Evolutionary conservation across 306 rosid genomes (phyloP).

Genomic region (Rosa chinensis): DNA sequence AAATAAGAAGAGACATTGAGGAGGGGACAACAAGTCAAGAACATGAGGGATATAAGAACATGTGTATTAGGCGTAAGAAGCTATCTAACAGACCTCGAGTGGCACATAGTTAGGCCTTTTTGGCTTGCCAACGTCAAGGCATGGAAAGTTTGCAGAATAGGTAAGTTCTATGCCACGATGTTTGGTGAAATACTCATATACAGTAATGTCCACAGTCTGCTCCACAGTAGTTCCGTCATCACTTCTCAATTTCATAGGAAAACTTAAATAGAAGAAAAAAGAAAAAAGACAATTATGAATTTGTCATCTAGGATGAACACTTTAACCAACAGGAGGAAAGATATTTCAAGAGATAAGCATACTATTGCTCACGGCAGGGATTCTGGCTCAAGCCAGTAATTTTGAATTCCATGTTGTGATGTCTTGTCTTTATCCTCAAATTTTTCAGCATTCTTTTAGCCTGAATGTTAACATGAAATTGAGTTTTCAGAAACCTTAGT

Average conservation of each 20-base stretch:
- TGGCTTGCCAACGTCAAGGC: slow-evolving; percentile 88
- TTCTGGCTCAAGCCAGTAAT: slow-evolving; percentile 80
- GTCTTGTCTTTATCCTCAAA: slow-evolving; percentile 63
- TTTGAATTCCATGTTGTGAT: slow-evolving; percentile 61
- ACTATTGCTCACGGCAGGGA: slow-evolving; percentile 81
- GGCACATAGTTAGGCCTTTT: slow-evolving; percentile 75
- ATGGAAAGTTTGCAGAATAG: slow-evolving; percentile 68
- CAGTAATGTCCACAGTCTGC: slow-evolving; percentile 60
- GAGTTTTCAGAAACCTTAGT: slow-evolving; percentile 15
- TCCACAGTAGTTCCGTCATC: slow-evolving; percentile 33
- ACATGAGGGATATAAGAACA: neutral
- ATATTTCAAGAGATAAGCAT: slow-evolving; percentile 34
- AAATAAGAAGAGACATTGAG: slow-evolving; percentile 5
- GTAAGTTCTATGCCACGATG: slow-evolving; percentile 58
- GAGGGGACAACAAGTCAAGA: neutral
- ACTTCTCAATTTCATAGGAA: slow-evolving; percentile 62
- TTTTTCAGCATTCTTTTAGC: slow-evolving; percentile 82
- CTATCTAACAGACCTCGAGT: slow-evolving; percentile 57
- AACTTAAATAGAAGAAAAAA: slow-evolving; percentile 41
- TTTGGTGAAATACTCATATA: slow-evolving; percentile 63
- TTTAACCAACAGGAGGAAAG: neutral
- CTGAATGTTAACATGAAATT: slow-evolving; percentile 43
- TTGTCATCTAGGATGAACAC: slow-evolving; percentile 9
- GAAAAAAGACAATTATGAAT: slow-evolving; percentile 7
- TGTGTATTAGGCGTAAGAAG: neutral